Base-by-base conservation (phyloP, 352 stramenopile genomes). In the Lagenidium sp. region DNA sequence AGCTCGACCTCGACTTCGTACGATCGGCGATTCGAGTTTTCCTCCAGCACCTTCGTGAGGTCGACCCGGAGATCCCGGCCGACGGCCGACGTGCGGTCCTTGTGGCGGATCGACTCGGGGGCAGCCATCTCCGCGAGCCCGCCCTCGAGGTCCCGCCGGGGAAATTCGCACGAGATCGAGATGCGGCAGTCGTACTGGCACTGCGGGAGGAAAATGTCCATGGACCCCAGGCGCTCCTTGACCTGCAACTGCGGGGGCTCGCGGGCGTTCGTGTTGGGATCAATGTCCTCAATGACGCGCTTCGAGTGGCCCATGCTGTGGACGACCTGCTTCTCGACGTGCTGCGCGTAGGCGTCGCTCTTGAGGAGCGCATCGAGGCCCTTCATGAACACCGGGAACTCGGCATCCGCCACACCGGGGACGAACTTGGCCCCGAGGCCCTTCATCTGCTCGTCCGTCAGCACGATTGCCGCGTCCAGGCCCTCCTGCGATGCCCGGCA, bases 121-220 rank as follows among this genome's bases (percentile, higher is more conserved):
- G 72, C 64, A 3, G 75, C 73, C 58, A 86, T 63, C 41, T 78
- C 60, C n/a, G 50, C 69, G 29, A 86, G 57, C 23, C 74, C 66
- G 4, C 63, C 68, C 20, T 80, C 61, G 8, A 91, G 41, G 38
- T 77, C 65, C 2, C 66, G 71, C 44, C 53, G 12, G 5, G 76
- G 75, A 52, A 83, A 88, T 40, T 94, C 81, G 47, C 78, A 87
- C 38, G 81, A 89, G 53, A 94, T 73, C 1, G 81, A 86, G 7
- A 94, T 60, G 41, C 81, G 81, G 44, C 73, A 88, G 60, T 94
- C 81, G 49, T 90, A 94, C 41, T 70, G 63, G 45, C 81, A 94
- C 36, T 85, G 73, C 32, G 81, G 81, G 47, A 94, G 63, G 60
- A 94, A 94, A 41, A 94, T 85, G 46, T 94, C 74, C 32, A 94